These are phyloP conservation scores for Phytophthora pinifolia DNA, from an alignment of 352 stramenopile genomes.

Conservation along the genomic window DNA sequence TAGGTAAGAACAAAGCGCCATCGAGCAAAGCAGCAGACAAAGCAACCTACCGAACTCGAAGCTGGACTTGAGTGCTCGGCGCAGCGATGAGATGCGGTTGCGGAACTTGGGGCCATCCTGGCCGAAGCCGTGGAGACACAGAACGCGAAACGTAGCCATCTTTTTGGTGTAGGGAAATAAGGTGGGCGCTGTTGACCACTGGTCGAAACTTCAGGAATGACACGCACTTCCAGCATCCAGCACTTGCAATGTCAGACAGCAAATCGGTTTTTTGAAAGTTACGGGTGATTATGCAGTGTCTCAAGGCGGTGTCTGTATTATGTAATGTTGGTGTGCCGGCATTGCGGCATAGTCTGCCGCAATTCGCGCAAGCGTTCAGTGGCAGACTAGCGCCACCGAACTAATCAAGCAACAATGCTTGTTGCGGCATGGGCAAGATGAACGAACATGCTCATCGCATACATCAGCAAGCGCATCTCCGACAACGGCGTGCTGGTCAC, in stretches of 20 bases:
- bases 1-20: too few species aligned
- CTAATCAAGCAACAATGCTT: too few species aligned
- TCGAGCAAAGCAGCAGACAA: background rate
- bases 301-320: background rate
- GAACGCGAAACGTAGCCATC: slow-evolving; percentile 58
- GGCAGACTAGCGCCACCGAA: too few species aligned
- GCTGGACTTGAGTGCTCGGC: slow-evolving; percentile 69
- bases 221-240: background rate
- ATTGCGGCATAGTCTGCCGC: too few species aligned
- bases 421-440: slow-evolving; percentile 76
- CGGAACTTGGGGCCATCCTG: slow-evolving; percentile 75
- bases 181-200: background rate
- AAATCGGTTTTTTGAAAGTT: slow-evolving; percentile 22
- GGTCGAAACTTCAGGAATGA: slow-evolving; percentile 25
- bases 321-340: too few species aligned
- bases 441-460: slow-evolving; percentile 82
- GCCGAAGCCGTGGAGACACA: slow-evolving; percentile 83
- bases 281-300: slow-evolving; percentile 22
- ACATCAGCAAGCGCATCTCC: slow-evolving; percentile 86
- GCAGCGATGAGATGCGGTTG: slow-evolving; percentile 67
- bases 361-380: too few species aligned
- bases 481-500: slow-evolving; percentile 87
- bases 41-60: slow-evolving; percentile 69
- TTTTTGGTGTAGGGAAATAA: background rate
- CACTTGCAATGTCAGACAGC: too few species aligned